phyloP scores from a whole-genome alignment of 2,329 filamentous ascomycete genomes.

The Fusarium veterinarium region DNA sequence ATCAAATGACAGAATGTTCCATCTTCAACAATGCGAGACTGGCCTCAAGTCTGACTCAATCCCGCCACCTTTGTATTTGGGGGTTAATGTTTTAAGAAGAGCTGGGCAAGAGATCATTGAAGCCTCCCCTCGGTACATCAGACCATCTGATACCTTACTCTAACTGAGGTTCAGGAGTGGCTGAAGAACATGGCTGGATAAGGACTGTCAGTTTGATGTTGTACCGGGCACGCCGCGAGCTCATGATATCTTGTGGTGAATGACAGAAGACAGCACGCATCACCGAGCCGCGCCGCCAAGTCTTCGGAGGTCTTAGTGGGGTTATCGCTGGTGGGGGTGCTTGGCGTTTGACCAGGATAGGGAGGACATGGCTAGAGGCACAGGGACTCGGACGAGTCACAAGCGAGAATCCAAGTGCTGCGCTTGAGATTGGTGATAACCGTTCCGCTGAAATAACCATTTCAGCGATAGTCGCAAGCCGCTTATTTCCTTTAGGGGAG shows the following conservation, averaged over 20 bases:
- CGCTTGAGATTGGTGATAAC: slow-evolving; percentile 46
- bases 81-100: slow-evolving; percentile 15
- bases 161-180: neutral
- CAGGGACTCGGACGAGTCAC: slow-evolving; percentile 38
- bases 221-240: slow-evolving; percentile 3
- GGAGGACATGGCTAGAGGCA: slow-evolving; percentile 27
- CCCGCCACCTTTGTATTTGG: slow-evolving; percentile 28
- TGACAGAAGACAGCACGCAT: slow-evolving; percentile 28
- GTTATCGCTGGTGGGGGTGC: slow-evolving; percentile 42
- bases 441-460: slow-evolving; percentile 34
- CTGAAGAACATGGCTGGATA: neutral
- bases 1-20: neutral
- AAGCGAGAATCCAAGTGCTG: slow-evolving; percentile 42
- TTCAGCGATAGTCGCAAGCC: slow-evolving; percentile 35
- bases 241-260: slow-evolving; percentile 10
- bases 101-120: slow-evolving; percentile 16
- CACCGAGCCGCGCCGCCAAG: slow-evolving; percentile 37
- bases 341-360: slow-evolving; percentile 39
- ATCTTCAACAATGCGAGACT: slow-evolving; percentile 9
- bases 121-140: neutral
- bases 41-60: slow-evolving; percentile 16
- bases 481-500: slow-evolving; percentile 33
- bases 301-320: slow-evolving; percentile 43
- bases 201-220: neutral
- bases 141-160: neutral